phyloP scores from a whole-genome alignment of 306 rosid genomes.

The Rosa rugosa region DNA sequence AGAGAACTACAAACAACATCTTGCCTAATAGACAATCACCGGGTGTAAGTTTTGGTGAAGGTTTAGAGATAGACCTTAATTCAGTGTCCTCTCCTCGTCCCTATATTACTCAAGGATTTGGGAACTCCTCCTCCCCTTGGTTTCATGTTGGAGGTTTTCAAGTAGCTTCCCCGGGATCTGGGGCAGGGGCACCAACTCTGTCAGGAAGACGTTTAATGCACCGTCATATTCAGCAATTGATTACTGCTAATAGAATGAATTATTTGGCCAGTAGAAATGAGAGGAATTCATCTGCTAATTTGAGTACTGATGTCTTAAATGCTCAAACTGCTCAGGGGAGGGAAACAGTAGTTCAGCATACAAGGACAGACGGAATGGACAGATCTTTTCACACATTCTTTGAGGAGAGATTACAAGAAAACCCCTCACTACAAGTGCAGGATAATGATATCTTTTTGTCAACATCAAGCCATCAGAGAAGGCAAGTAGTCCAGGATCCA shows the following conservation, averaged over 20 bases:
- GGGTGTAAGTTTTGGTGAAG: constrained; percentile 44
- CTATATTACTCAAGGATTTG: constrained; percentile 52
- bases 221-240: constrained; percentile 73
- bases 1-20: constrained; percentile 47
- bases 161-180: constrained; percentile 60
- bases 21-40: constrained; percentile 51
- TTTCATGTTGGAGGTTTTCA: constrained; percentile 51
- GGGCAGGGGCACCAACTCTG: constrained; percentile 83
- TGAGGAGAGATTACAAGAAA: constrained; percentile 60
- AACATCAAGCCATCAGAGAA: constrained; percentile 43
- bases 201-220: constrained; percentile 75
- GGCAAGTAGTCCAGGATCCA: constrained; percentile 50
- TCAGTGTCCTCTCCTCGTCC: constrained; percentile 57
- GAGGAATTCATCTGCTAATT: constrained; percentile 42
- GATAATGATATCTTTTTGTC: constrained; percentile 38
- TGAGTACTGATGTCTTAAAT: constrained; percentile 36
- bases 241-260: constrained; percentile 49
- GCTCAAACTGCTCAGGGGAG: constrained; percentile 53
- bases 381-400: constrained; percentile 58
- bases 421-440: constrained; percentile 45
- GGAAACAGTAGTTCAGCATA: constrained; percentile 43
- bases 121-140: constrained; percentile 61
- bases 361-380: constrained; percentile 46
- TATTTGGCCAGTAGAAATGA: constrained; percentile 45
- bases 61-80: constrained; percentile 65